Conservation (phyloP, 352 stramenopile genomes). For the Globisporangium echinulatum region DNA sequence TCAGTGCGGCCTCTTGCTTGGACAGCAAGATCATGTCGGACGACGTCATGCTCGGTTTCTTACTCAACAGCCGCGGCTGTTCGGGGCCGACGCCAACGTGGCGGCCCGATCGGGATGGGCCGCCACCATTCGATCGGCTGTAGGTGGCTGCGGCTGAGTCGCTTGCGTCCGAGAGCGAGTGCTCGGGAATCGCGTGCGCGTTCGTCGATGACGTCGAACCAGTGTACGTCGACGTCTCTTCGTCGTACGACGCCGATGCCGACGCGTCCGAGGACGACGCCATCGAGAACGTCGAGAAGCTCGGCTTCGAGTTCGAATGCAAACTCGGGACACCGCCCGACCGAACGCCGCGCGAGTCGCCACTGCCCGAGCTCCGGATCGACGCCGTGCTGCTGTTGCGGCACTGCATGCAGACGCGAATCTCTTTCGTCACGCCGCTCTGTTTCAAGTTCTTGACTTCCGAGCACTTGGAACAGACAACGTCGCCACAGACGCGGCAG, state of each 20-base stretch:
- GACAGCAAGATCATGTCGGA: constrained; percentile 25
- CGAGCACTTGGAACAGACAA: constrained; percentile 81
- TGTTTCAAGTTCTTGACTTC: constrained; percentile 74
- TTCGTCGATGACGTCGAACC: constrained; percentile 23
- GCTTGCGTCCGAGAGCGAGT: constrained; percentile 46
- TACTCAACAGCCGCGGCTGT: constrained; percentile 13
- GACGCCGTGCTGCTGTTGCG: constrained; percentile 47
- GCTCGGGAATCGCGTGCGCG: constrained; percentile 24
- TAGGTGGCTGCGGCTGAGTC: constrained; percentile 30
- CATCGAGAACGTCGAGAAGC: constrained; percentile 37
- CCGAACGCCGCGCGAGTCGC: constrained; percentile 18
- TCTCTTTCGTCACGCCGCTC: constrained; percentile 53
- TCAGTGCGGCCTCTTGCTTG: constrained; percentile 9
- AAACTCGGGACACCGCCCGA: constrained; percentile 18
- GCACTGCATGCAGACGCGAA: constrained; percentile 74
- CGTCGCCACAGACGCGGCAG: constrained; percentile 77
- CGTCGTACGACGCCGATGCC: constrained; percentile 35
- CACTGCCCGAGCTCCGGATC: constrained; percentile 42
- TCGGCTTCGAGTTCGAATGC: constrained; percentile 29
- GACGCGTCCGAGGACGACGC: constrained; percentile 32
- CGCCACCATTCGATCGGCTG: constrained; percentile 18
- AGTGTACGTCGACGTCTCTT: constrained; percentile 26
- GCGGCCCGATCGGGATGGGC: neutral
- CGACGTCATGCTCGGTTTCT: constrained; percentile 16
- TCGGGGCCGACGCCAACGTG: constrained; percentile 10